Conservation (phyloP, 352 stramenopile genomes). For the Globisporangium uncinulatum region DNA sequence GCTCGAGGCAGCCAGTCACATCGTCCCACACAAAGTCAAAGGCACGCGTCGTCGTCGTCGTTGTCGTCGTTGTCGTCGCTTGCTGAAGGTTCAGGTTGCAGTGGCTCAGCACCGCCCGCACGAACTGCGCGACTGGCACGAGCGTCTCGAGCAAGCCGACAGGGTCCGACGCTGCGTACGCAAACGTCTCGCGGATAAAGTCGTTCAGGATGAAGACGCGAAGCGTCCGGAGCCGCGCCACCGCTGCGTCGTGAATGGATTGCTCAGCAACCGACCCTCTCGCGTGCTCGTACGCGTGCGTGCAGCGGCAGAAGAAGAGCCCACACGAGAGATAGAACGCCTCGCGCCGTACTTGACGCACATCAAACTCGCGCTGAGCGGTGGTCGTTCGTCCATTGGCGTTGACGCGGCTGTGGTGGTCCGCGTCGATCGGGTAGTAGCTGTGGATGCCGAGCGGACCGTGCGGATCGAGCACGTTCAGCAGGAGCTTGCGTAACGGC, state of each 20-base stretch:
- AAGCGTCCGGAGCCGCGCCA: conserved; percentile 25
- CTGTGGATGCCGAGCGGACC: conserved; percentile 73
- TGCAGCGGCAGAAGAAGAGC: conserved; percentile 57
- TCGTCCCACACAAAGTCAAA: conserved; percentile 21
- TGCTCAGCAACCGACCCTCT: background rate
- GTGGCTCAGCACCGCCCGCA: conserved; percentile 63
- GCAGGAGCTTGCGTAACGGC: conserved; percentile 57
- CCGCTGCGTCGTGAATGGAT: conserved; percentile 3
- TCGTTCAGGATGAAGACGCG: conserved; percentile 54
- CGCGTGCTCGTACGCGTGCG: conserved; percentile 60
- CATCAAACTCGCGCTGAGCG: conserved; percentile 24
- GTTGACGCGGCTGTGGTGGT: background rate
- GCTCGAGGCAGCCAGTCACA: conserved; percentile 11
- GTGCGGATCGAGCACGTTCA: conserved; percentile 76
- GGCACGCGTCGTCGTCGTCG: background rate
- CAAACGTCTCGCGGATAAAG: conserved; percentile 48
- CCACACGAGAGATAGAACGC: conserved; percentile 77
- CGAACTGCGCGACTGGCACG: conserved; percentile 57
- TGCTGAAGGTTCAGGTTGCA: conserved; percentile 35
- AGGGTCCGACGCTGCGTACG: conserved; percentile 18
- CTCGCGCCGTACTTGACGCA: conserved; percentile 55
- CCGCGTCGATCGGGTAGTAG: conserved; percentile 65
- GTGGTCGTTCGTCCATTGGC: background rate
- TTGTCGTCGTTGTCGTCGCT: background rate
- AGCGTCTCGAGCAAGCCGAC: conserved; percentile 51